These are phyloP conservation scores for Xylaria bambusicola DNA, from an alignment of 495 filamentous ascomycete genomes.

Conservation along the genomic window DNA sequence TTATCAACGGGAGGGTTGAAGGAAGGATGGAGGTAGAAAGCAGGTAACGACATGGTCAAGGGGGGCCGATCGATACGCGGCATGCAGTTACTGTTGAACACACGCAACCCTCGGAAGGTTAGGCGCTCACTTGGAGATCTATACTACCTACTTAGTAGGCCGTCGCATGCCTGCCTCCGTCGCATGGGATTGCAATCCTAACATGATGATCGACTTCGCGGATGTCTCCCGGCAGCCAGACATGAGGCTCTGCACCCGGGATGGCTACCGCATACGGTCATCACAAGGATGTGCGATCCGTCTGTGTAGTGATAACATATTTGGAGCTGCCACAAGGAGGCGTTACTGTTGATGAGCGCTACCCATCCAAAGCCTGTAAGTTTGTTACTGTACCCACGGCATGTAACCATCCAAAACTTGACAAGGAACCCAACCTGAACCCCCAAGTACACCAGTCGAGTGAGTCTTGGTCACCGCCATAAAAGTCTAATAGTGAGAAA, in stretches of 20 bases:
- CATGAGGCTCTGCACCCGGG: constrained; percentile 18
- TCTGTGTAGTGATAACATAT: background rate
- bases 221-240: constrained; percentile 14
- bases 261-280: background rate
- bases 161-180: constrained; percentile 2
- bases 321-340: too few species aligned
- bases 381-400: background rate
- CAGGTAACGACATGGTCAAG: background rate
- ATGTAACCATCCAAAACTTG: too few species aligned
- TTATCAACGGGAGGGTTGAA: background rate
- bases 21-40: background rate
- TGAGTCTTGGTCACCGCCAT: background rate
- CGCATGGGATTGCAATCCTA: background rate
- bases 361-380: too few species aligned
- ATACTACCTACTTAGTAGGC: background rate
- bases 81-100: constrained; percentile 4
- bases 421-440: too few species aligned
- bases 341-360: too few species aligned
- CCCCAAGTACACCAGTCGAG: too few species aligned
- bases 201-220: constrained; percentile 8
- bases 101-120: constrained; percentile 1
- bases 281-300: background rate
- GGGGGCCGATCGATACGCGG: constrained; percentile 9
- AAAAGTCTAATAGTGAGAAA: background rate
- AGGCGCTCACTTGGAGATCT: background rate